phyloP scores from a whole-genome alignment of 2,329 filamentous ascomycete species.

The Davidsoniella virescens region DNA sequence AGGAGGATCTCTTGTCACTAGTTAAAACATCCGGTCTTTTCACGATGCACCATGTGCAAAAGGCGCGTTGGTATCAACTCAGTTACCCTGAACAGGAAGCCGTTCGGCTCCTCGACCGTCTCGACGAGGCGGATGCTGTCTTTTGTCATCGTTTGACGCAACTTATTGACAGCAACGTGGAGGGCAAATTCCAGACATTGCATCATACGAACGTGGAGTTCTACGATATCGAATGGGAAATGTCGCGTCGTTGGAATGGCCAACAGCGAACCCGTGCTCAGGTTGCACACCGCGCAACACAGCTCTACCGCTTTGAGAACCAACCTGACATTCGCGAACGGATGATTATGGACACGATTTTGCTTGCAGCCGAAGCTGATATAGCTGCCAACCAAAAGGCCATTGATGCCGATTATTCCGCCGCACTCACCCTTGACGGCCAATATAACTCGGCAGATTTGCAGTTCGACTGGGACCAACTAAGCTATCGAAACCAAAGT shows the following conservation, averaged over 20 bases:
- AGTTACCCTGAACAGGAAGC: constrained; percentile 22
- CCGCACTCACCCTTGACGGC: too few species aligned
- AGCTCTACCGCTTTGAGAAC: constrained; percentile 9
- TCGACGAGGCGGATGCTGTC: constrained; percentile 19
- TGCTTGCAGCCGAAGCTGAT: neutral
- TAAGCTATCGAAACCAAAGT: neutral
- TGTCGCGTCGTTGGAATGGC: constrained; percentile 10
- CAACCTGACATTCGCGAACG: constrained; percentile 8
- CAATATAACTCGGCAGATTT: neutral
- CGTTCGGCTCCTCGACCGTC: constrained; percentile 18
- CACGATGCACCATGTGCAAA: constrained; percentile 28
- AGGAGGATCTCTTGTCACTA: constrained; percentile 18
- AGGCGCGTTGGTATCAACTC: constrained; percentile 28
- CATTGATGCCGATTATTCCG: too few species aligned
- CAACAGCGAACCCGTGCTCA: neutral
- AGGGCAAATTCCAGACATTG: neutral
- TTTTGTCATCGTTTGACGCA: constrained; percentile 10
- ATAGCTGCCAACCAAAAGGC: too few species aligned
- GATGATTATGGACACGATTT: neutral
- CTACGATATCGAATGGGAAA: constrained; percentile 13
- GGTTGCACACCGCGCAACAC: constrained; percentile 4
- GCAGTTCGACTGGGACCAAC: constrained; percentile 3
- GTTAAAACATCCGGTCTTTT: constrained; percentile 25
- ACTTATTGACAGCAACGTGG: neutral
- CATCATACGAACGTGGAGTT: constrained; percentile 9